Evolutionary conservation across 2,329 filamentous ascomycete species (phyloP), one percentile per base, ranked within the genome.

Genomic region (Colletotrichum sp.): DNA sequence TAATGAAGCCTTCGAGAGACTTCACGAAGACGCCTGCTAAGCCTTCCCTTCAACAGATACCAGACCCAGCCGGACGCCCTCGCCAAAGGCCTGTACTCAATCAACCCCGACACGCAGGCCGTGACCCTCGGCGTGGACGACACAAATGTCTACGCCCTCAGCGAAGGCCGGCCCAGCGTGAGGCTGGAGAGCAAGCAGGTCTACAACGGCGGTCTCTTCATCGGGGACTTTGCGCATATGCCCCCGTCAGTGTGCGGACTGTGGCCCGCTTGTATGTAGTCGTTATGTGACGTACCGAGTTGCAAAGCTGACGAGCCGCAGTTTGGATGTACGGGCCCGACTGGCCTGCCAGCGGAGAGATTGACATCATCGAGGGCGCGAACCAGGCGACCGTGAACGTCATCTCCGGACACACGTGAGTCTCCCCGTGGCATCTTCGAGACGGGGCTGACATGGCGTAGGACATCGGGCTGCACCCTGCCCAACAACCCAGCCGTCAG

Each of bases 211-310:
- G 94, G 93, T 1, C 89, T 95, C 12, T 92, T 95, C 79, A 92
- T 96, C 66, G 88, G 93, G 26, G 94, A 96, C 81, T 90, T 95
- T 68, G 87, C 88, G 22, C 94, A 96, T 79, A 95, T 96, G 93
- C 93, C 94, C 5, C 89, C 88, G 3, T 92, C 92, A 3, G 86
- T 91, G 67, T 96, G 94, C 78, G 94, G 94, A 26, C 89, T 91
- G 26, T 95, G 94, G 94, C 94, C 94, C 70, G 92, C 93, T 83
- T 95, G 89, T 92, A 85, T 82, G 85, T 84, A 32, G 9, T 62
- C 28, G n/a, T 34, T 62, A 16, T 10, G 12, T 18, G 10, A 36
- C 9, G 8, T 16, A 9, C n/a, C 15, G 28, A 39, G 34, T 24
- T 34, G 15, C 9, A n/a, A 26, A 28, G n/a, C 36, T 44, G n/a